phyloP scores from a whole-genome alignment of 2,329 filamentous ascomycete species.

The Chaetomium sp. region DNA sequence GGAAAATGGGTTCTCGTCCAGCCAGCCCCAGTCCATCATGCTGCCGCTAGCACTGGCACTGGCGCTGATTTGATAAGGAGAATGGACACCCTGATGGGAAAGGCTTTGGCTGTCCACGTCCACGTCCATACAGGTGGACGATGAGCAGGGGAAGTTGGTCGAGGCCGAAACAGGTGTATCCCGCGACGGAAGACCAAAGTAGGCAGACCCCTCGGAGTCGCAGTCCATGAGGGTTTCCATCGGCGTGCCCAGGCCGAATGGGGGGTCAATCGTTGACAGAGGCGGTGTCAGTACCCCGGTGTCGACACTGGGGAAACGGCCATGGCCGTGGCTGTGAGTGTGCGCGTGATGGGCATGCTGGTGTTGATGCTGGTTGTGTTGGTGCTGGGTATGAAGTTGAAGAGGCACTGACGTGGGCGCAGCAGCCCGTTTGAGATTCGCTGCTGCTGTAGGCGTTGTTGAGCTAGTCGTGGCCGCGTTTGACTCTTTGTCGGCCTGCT shows the following conservation, averaged over 20 bases:
- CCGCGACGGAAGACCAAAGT: background rate
- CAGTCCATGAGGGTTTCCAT: background rate
- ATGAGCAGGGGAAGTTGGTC: background rate
- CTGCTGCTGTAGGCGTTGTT: too few species aligned
- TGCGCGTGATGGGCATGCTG: background rate
- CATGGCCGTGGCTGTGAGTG: too few species aligned
- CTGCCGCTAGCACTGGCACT: background rate
- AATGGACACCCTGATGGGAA: too few species aligned
- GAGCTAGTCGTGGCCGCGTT: background rate
- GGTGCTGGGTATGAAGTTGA: too few species aligned
- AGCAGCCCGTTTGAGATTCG: too few species aligned
- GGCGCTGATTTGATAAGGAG: background rate
- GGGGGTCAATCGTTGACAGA: background rate
- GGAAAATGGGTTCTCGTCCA: background rate
- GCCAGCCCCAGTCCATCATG: background rate
- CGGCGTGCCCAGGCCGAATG: background rate
- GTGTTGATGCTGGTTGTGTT: background rate
- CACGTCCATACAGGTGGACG: too few species aligned
- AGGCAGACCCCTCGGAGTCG: background rate
- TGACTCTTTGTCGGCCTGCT: background rate
- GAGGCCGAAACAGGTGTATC: background rate
- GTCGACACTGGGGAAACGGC: background rate
- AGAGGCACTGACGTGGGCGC: too few species aligned
- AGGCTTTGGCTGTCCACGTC: too few species aligned
- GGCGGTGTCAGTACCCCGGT: background rate